Base-by-base conservation (phyloP, 2,329 filamentous ascomycete species). In the Penicillium sp. region DNA sequence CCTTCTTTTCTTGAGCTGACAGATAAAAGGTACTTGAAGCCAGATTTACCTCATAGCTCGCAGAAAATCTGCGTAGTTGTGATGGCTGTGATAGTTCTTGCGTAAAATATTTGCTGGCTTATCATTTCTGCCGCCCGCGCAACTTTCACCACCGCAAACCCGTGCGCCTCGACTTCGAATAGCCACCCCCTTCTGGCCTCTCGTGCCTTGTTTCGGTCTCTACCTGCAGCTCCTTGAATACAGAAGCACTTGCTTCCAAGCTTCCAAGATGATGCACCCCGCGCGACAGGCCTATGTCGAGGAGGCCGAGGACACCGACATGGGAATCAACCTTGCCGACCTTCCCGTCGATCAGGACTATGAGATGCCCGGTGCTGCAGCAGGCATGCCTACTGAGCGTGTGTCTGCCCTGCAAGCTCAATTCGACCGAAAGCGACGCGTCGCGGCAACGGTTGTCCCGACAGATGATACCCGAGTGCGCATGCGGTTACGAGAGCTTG, bases 231-330 rank as follows among this genome's bases (percentile, higher is more conserved):
- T n/a, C 32, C 9, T 20, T 20, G 42, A 42, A 38, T 29, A 42
- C 15, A 44, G 35, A 59, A 55, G 53, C 53, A 24, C 2, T 33
- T 33, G 49, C 51, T 55, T 58, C 50, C 45, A 32, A 23, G 12
- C 44, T 47, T 50, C 55, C 62, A 72, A 65, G 66, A 80, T 74
- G 68, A 80, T 95, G 76, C 92, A 96, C 76, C 92, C 92, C 50
- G 84, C 92, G 69, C 83, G 93, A 58, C 87, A 92, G 72, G 92
- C 92, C 37, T 96, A 95, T 72, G 90, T 97, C 57, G 92, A 97
- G 78, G 92, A 96, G 66, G 72, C 78, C 65, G 72, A 82, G 75
- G 76, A 79, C 61, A 74, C 75, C 46, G 76, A 77, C 42, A 79
- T 77, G 72, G 81, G 81, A 50, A 78, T 87, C 56, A 80, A 82